Percentiles rank a stretch among this genome's conserved stretches.
Evolutionary conservation across 2,329 filamentous ascomycete species (phyloP).

Genomic region (Ophiocordyceps robertsii): DNA sequence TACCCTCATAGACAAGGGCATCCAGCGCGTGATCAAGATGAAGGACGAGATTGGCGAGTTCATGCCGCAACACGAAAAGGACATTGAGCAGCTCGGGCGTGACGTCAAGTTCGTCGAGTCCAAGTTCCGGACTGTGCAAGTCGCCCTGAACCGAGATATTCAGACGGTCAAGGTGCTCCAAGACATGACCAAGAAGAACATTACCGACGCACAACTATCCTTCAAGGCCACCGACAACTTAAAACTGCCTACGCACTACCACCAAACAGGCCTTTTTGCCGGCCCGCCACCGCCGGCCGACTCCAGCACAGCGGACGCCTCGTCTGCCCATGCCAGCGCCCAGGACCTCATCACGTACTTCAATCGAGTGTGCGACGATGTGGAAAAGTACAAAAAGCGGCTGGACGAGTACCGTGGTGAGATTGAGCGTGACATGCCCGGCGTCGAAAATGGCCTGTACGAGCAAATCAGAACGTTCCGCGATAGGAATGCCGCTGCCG

Average conservation of each 20-base stretch:
- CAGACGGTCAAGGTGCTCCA: conserved; percentile 51
- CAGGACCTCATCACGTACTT: conserved; percentile 31
- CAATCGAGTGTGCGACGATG: conserved; percentile 28
- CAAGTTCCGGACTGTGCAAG: conserved; percentile 30
- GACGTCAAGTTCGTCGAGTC: conserved; percentile 36
- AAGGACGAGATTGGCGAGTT: conserved; percentile 64
- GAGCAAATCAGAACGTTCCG: conserved; percentile 25
- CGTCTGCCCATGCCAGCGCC: conserved; percentile 22
- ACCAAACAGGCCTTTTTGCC: conserved; percentile 31
- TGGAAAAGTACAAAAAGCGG: conserved; percentile 28
- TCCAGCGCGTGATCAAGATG: conserved; percentile 66
- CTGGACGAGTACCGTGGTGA: conserved; percentile 30
- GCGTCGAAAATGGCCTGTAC: conserved; percentile 31
- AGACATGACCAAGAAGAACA: conserved; percentile 46
- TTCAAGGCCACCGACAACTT: conserved; percentile 66
- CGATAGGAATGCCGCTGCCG: conserved; percentile 15
- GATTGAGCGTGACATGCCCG: conserved; percentile 33
- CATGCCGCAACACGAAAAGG: conserved; percentile 40
- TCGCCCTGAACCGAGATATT: conserved; percentile 40
- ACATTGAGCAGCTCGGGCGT: conserved; percentile 31
- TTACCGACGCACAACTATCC: conserved; percentile 54
- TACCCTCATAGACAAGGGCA: conserved; percentile 62
- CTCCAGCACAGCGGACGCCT: conserved; percentile 16
- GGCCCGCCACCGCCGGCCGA: conserved; percentile 15
- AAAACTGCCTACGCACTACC: conserved; percentile 49